phyloP scores from a whole-genome alignment of 208 protist species.

The Leishmania gerbilli region DNA sequence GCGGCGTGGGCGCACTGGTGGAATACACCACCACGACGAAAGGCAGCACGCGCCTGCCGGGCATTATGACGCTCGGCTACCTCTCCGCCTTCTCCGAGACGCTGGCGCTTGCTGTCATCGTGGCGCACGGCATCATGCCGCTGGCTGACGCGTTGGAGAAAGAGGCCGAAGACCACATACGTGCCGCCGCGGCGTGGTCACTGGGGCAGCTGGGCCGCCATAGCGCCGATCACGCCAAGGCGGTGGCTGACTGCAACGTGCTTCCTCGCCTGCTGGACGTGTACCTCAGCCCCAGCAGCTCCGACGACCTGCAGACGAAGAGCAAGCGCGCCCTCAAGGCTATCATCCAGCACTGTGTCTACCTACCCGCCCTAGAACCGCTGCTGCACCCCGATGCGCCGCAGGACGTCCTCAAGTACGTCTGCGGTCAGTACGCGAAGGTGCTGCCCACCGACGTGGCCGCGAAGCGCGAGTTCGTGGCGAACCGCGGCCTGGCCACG shows the following conservation, averaged over 20 bases:
- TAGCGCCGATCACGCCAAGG: constrained; percentile 97
- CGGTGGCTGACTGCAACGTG: constrained; percentile 96
- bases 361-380: constrained; percentile 96
- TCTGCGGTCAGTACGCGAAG: constrained; percentile 98
- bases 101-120: constrained; percentile 96
- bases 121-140: constrained; percentile 92
- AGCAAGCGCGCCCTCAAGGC: constrained; percentile 96
- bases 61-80: constrained; percentile 99
- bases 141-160: constrained; percentile 92
- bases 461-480: constrained; percentile 96
- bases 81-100: constrained; percentile 98
- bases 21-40: constrained; percentile 96
- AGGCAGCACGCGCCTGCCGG: constrained; percentile 93
- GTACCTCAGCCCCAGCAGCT: constrained; percentile 88
- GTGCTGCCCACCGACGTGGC: constrained; percentile 97
- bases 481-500: constrained; percentile 91
- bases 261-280: constrained; percentile 93
- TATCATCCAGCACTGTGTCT: constrained; percentile 96
- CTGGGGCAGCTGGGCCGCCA: constrained; percentile 97
- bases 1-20: constrained; percentile 97
- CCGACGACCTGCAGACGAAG: constrained; percentile 96
- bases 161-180: constrained; percentile 96
- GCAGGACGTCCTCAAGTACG: constrained; percentile 96
- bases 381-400: constrained; percentile 95
- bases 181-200: constrained; percentile 93